Evolutionary conservation across 192 early-diverging fungal species (phyloP).

Genomic region (Coemansia sp.): DNA sequence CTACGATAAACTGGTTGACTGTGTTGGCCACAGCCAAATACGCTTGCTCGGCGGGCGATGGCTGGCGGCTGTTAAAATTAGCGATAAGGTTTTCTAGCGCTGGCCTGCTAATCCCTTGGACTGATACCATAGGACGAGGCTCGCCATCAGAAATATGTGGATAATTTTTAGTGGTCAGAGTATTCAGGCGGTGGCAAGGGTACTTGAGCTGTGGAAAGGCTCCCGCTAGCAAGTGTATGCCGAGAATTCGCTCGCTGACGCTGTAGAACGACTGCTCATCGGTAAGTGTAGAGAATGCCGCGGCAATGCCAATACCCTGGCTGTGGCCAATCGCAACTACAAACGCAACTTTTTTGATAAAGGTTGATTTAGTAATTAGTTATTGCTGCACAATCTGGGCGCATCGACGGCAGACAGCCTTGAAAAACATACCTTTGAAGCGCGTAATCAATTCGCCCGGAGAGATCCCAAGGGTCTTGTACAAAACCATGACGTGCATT

Average conservation of each 20-base stretch:
- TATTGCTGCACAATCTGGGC: background rate
- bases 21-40: constrained; percentile 32
- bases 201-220: constrained; percentile 69
- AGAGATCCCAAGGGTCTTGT: constrained; percentile 60
- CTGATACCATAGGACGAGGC: constrained; percentile 11
- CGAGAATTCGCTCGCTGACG: constrained; percentile 77
- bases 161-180: background rate
- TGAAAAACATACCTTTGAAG: constrained; percentile 36
- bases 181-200: constrained; percentile 10
- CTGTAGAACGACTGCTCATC: constrained; percentile 76
- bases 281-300: constrained; percentile 75
- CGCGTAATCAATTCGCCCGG: constrained; percentile 38
- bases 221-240: constrained; percentile 81
- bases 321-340: constrained; percentile 74
- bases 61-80: constrained; percentile 17
- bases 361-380: background rate
- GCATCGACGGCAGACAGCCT: background rate
- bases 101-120: constrained; percentile 18
- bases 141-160: background rate
- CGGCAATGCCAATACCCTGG: constrained; percentile 86
- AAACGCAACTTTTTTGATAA: background rate
- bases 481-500: constrained; percentile 71
- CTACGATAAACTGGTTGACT: constrained; percentile 20
- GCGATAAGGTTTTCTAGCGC: constrained; percentile 7
- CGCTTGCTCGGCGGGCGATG: constrained; percentile 1